phyloP scores from a whole-genome alignment of 139 green algal genomes.

The Chlamydomonas incerta region DNA sequence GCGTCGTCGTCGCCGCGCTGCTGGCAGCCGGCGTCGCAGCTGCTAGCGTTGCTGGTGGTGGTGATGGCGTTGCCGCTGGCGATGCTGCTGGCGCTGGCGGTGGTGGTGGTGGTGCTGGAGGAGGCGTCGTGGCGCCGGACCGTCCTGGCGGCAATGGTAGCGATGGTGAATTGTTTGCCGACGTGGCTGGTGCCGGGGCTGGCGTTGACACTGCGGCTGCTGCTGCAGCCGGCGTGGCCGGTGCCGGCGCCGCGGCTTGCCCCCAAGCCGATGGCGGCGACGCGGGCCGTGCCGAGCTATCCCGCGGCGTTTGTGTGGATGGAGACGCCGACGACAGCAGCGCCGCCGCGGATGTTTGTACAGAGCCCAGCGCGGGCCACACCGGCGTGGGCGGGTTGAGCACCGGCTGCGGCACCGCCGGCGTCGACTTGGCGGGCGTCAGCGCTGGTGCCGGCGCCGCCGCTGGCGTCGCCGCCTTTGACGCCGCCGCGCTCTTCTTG shows the following conservation, averaged over 20 bases:
- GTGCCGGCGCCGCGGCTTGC: background rate
- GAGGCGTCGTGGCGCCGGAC: background rate
- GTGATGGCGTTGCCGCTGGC: background rate
- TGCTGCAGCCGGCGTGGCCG: constrained; percentile 21
- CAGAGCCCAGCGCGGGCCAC: constrained; percentile 21
- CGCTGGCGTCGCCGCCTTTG: background rate
- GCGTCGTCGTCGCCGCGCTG: background rate
- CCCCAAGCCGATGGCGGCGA: constrained; percentile 16
- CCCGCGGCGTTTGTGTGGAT: background rate
- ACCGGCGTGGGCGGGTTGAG: constrained; percentile 22
- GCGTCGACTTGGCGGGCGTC: background rate
- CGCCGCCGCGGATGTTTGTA: constrained; percentile 7
- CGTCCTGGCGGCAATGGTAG: background rate
- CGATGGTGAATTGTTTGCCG: background rate
- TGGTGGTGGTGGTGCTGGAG: background rate
- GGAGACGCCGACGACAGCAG: constrained; percentile 14
- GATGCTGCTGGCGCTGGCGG: background rate
- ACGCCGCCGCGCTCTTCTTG: background rate
- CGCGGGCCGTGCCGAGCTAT: background rate
- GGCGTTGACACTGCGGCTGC: background rate
- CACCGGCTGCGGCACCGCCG: background rate
- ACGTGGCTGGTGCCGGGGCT: background rate
- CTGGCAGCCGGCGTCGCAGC: background rate
- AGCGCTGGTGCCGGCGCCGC: background rate
- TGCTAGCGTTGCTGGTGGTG: background rate